Conservation (phyloP, 2,329 filamentous ascomycete genomes). For the Pleomassaria siparia region DNA sequence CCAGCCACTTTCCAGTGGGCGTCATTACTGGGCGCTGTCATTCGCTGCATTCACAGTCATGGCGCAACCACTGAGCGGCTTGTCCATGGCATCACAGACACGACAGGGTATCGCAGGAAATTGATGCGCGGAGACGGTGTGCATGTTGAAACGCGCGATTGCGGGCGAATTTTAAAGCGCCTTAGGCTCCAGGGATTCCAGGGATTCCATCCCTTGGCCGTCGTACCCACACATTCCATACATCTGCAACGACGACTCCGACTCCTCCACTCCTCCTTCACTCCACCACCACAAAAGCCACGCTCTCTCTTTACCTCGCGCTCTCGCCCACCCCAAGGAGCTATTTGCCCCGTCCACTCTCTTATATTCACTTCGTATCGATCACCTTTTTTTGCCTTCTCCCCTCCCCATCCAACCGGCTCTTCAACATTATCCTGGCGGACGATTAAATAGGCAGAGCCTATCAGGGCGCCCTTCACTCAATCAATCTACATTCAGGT, state of each 20-base stretch:
- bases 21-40: too few species aligned
- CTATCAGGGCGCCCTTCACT: constrained; percentile 23
- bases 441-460: constrained; percentile 20
- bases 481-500: constrained; percentile 23
- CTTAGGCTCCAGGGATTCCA: too few species aligned
- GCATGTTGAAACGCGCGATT: neutral
- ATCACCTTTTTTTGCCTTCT: constrained; percentile 16
- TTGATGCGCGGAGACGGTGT: constrained; percentile 1
- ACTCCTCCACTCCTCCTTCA: constrained; percentile 16
- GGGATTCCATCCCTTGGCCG: neutral
- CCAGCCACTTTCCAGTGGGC: too few species aligned
- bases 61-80: too few species aligned
- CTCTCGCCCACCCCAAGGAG: constrained; percentile 17
- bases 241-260: constrained; percentile 18
- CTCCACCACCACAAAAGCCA: too few species aligned
- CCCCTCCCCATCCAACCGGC: too few species aligned
- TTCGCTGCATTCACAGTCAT: too few species aligned
- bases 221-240: neutral
- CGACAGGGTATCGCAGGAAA: too few species aligned
- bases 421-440: constrained; percentile 34
- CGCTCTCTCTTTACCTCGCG: constrained; percentile 13
- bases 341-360: constrained; percentile 34
- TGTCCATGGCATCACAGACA: too few species aligned
- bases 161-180: neutral
- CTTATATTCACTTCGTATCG: constrained; percentile 27